A percentile compares a stretch with the other conserved stretches of the same genome.
Evolutionary conservation across 257 asterid genomes (phyloP).

Genomic region (Solanum bukasovii): DNA sequence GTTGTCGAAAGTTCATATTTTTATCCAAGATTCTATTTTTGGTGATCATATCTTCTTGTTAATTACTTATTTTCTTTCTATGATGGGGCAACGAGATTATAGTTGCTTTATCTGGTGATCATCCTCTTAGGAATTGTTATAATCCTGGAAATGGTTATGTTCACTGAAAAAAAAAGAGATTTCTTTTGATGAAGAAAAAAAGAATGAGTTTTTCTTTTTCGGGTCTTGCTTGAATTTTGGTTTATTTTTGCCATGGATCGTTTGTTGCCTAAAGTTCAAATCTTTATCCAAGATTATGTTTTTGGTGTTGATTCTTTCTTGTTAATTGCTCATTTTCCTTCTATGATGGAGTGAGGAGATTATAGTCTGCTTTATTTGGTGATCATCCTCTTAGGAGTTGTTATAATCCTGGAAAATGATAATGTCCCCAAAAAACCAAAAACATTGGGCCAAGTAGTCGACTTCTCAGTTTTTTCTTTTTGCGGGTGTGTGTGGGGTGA

Average conservation of each 20-base stretch:
- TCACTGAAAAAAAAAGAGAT: not conserved
- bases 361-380: not conserved
- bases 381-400: not conserved
- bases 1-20: not conserved
- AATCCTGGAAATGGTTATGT: not conserved
- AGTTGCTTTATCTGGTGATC: not conserved
- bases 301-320: not conserved
- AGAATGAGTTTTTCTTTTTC: not conserved
- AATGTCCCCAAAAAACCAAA: not conserved
- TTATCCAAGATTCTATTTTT: not conserved
- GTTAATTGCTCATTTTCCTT: not conserved
- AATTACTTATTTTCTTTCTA: not conserved
- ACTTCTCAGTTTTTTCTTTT: not conserved
- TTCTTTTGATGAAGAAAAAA: not conserved
- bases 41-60: not conserved
- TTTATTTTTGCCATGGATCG: not conserved
- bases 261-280: not conserved
- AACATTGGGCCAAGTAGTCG: not conserved
- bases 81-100: not conserved
- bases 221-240: not conserved
- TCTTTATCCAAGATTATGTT: not conserved
- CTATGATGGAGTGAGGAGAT: not conserved
- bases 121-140: not conserved
- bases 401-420: not conserved
- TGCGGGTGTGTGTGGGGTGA: no score